A percentile compares a stretch with the other conserved stretches of the same genome.
phyloP scores from a whole-genome alignment of 2,329 filamentous ascomycete species.

The Graphilbum sp. region DNA sequence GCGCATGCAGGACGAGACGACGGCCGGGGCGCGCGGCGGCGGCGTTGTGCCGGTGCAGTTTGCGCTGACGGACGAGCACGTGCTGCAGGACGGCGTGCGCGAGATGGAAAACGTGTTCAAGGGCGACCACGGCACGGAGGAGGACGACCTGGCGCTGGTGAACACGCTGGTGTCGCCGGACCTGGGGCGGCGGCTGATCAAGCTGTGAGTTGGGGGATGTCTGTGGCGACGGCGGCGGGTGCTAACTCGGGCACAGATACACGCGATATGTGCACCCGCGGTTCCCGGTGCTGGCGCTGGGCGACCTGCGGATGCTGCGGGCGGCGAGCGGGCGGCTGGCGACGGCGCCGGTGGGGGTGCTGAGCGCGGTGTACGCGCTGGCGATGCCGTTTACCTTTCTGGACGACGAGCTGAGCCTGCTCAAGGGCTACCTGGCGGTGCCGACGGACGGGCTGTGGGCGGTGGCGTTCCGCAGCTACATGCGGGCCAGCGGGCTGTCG shows the following conservation, averaged over 20 bases:
- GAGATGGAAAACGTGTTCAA: conserved; percentile 8
- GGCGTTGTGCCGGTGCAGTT: conserved; percentile 10
- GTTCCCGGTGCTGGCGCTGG: conserved; percentile 9
- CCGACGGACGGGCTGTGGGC: conserved; percentile 13
- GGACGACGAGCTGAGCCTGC: conserved; percentile 13
- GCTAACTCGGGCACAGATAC: too few relatives aligned
- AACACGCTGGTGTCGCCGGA: conserved; percentile 9
- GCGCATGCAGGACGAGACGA: conserved; percentile 8
- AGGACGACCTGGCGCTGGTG: conserved; percentile 8
- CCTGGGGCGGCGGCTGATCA: conserved; percentile 7
- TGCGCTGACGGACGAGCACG: conserved; percentile 10
- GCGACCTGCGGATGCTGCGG: conserved; percentile 6
- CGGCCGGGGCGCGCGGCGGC: neutral
- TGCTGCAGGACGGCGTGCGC: conserved; percentile 10
- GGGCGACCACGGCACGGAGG: conserved; percentile 5
- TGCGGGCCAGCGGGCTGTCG: conserved; percentile 9
- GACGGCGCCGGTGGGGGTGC: conserved; percentile 9
- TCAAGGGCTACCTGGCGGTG: conserved; percentile 11
- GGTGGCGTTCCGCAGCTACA: conserved; percentile 11
- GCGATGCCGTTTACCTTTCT: conserved; percentile 13
- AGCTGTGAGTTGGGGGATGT: conserved; percentile 5
- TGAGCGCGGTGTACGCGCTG: conserved; percentile 12
- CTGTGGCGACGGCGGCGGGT: too few relatives aligned
- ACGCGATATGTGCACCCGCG: conserved; percentile 9
- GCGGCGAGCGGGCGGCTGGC: neutral